These are phyloP conservation scores for Protomyces inouyei DNA, from an alignment of 1,139 yeast species.

Conservation along the genomic window DNA sequence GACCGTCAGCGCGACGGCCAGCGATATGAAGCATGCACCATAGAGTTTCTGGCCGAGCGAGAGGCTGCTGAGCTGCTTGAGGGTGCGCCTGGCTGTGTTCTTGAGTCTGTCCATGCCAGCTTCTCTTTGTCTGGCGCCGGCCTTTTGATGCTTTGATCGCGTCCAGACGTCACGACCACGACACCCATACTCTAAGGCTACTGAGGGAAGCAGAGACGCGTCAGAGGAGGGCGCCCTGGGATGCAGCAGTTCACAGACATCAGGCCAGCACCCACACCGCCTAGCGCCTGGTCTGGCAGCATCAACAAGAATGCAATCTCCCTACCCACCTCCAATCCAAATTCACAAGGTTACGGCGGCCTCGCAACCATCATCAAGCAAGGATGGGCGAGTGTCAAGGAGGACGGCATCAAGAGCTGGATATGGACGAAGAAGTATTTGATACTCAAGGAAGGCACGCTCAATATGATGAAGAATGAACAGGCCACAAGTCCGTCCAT, in stretches of 20 bases:
- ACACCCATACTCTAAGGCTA: neutral
- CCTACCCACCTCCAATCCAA: constrained; percentile 19
- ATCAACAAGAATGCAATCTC: constrained; percentile 16
- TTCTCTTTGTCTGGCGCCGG: neutral
- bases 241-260: constrained; percentile 20
- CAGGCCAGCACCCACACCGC: constrained; percentile 21
- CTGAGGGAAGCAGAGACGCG: neutral
- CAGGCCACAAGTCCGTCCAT: constrained; percentile 35
- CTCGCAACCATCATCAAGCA: constrained; percentile 36
- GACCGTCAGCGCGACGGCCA: neutral
- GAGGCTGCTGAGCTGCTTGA: neutral
- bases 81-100: neutral
- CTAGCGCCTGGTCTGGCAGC: constrained; percentile 2
- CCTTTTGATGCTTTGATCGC: neutral
- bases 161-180: neutral
- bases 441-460: constrained; percentile 66
- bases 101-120: neutral
- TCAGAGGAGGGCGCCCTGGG: neutral
- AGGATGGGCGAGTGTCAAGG: constrained; percentile 91
- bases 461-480: constrained; percentile 73
- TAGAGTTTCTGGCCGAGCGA: constrained; percentile 7
- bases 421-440: constrained; percentile 84
- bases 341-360: constrained; percentile 19
- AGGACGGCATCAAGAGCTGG: constrained; percentile 70
- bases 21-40: neutral